Evolutionary conservation across 1,139 yeast species (phyloP).

Genomic region (Magnusiomyces sp.): DNA sequence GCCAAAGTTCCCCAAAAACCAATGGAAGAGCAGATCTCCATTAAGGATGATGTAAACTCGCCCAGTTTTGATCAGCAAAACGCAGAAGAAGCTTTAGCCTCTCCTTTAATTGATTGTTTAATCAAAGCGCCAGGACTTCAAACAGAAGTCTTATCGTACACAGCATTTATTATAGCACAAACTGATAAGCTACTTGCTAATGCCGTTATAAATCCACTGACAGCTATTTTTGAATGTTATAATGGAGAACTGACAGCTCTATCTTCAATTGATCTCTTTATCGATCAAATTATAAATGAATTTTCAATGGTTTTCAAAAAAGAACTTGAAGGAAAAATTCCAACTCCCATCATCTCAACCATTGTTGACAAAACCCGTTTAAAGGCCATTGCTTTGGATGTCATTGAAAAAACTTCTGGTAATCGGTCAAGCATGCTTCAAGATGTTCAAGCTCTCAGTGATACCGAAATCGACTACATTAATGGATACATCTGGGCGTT

Average conservation of each 20-base stretch:
- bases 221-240: constrained; percentile 56
- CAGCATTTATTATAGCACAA: constrained; percentile 55
- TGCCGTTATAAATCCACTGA: constrained; percentile 66
- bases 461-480: constrained; percentile 70
- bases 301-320: constrained; percentile 21
- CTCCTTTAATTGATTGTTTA: constrained; percentile 8
- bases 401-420: constrained; percentile 40
- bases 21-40: background rate
- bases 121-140: constrained; percentile 28
- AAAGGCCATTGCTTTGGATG: constrained; percentile 40
- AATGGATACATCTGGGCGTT: constrained; percentile 60
- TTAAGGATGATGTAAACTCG: background rate
- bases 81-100: background rate
- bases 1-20: constrained; percentile 1
- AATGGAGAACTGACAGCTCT: constrained; percentile 56
- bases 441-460: constrained; percentile 52
- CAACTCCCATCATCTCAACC: constrained; percentile 1
- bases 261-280: constrained; percentile 8
- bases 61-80: background rate
- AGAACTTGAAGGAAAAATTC: constrained; percentile 14
- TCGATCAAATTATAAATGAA: constrained; percentile 25
- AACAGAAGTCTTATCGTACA: constrained; percentile 40
- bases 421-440: constrained; percentile 88
- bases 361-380: constrained; percentile 29
- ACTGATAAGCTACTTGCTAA: constrained; percentile 68